A percentile compares a stretch with the other conserved stretches of the same genome.
These are phyloP conservation scores for Centrapalus pauciflorus DNA, from an alignment of 129 eudicot species.

Conservation along the genomic window DNA sequence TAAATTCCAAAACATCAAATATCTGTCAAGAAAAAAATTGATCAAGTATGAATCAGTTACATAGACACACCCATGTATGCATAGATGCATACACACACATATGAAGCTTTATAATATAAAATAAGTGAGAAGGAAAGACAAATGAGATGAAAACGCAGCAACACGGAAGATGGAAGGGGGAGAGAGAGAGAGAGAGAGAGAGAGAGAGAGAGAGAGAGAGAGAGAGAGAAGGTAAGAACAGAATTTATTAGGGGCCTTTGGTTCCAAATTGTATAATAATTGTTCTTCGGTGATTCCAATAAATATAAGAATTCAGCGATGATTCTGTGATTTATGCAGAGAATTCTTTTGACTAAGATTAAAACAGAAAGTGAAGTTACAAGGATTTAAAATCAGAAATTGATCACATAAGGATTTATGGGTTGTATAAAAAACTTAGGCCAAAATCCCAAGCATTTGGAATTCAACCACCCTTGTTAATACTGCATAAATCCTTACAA, in stretches of 20 bases:
- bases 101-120: too few relatives aligned
- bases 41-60: constrained; percentile 15
- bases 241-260: too few relatives aligned
- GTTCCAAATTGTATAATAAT: background rate
- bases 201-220: too few relatives aligned
- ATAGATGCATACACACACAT: background rate
- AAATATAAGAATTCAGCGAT: background rate
- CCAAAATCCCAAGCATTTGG: background rate
- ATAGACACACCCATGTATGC: too few relatives aligned
- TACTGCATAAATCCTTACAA: background rate
- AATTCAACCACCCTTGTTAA: background rate
- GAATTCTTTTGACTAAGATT: background rate
- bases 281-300: background rate
- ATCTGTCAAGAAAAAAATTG: constrained; percentile 49
- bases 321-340: background rate
- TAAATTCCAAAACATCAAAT: constrained; percentile 83
- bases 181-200: background rate
- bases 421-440: too few relatives aligned
- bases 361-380: background rate
- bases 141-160: background rate
- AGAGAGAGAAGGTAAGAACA: too few relatives aligned
- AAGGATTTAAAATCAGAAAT: too few relatives aligned
- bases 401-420: too few relatives aligned
- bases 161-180: too few relatives aligned
- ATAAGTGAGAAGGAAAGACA: background rate